These are phyloP conservation scores for Tuber indicum DNA, from an alignment of 495 filamentous ascomycete species.

Conservation along the genomic window DNA sequence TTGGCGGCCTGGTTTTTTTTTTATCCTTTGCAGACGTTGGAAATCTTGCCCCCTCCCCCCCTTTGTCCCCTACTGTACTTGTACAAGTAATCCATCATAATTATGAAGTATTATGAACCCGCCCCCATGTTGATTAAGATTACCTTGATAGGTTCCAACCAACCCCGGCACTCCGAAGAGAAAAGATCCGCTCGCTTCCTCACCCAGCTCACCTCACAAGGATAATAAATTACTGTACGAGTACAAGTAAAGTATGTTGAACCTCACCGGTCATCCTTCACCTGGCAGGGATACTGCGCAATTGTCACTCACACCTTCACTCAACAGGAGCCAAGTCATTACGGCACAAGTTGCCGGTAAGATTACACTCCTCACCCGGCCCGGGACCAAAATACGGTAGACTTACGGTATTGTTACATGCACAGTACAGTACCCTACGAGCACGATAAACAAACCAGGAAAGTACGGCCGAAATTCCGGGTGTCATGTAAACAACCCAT, in stretches of 20 bases:
- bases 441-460: too few relatives aligned
- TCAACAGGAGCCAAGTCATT: neutral
- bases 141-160: neutral
- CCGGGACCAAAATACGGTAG: neutral
- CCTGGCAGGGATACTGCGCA: neutral
- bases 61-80: too few relatives aligned
- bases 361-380: neutral
- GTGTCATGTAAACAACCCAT: neutral
- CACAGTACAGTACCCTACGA: too few relatives aligned
- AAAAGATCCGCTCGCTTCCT: neutral
- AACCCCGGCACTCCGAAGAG: neutral
- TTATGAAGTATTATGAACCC: neutral
- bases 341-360: neutral
- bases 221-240: too few relatives aligned
- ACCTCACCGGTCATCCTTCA: neutral
- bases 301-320: neutral
- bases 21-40: neutral
- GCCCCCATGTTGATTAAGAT: neutral
- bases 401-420: too few relatives aligned
- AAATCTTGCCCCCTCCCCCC: neutral
- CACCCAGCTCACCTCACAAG: neutral
- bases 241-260: too few relatives aligned
- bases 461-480: neutral
- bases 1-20: neutral
- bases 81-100: neutral